A percentile compares a stretch with the other conserved stretches of the same genome.
These are phyloP conservation scores for Thalia dealbata DNA, from an alignment of 176 grass and related monocot species.

Conservation along the genomic window DNA sequence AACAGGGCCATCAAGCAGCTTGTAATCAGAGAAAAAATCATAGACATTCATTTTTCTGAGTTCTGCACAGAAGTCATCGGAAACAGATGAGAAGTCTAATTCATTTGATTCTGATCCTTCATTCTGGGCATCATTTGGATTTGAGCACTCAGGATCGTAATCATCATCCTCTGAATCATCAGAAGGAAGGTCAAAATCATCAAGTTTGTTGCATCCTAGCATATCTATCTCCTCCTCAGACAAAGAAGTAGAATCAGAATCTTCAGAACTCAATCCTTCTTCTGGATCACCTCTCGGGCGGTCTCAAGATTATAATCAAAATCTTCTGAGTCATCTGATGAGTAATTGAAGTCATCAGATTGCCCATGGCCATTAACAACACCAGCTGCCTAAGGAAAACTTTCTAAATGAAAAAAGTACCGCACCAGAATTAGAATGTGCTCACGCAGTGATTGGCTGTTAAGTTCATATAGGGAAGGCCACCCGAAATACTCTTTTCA, in stretches of 20 bases:
- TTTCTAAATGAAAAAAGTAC: conserved; percentile 41
- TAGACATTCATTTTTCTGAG: conserved; percentile 48
- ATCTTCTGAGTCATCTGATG: conserved; percentile 52
- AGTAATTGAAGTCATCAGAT: conserved; percentile 38
- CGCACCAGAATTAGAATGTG: background rate
- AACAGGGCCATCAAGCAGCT: conserved; percentile 5
- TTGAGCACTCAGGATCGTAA: conserved; percentile 53
- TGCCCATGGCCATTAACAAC: conserved; percentile 41
- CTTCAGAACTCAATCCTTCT: conserved; percentile 48
- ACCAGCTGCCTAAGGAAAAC: conserved; percentile 76
- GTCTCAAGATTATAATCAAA: conserved; percentile 41
- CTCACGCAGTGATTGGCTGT: background rate
- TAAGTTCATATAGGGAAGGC: background rate
- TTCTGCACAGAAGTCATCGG: conserved; percentile 83
- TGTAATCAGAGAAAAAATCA: conserved; percentile 28
- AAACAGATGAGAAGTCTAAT: conserved; percentile 86
- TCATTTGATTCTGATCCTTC: conserved; percentile 33
- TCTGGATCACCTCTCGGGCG: conserved; percentile 29
- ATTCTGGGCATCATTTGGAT: conserved; percentile 51
- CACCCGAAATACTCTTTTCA: background rate
- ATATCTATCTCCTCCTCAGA: conserved; percentile 35
- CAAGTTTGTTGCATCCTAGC: conserved; percentile 23
- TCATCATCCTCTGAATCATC: conserved; percentile 98
- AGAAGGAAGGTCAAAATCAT: conserved; percentile 64
- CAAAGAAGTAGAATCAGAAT: conserved; percentile 35